Percentiles rank a stretch among this genome's conserved stretches.
Evolutionary conservation across 2,329 filamentous ascomycete species (phyloP).

Genomic region (Teratosphaeria nubilosa): DNA sequence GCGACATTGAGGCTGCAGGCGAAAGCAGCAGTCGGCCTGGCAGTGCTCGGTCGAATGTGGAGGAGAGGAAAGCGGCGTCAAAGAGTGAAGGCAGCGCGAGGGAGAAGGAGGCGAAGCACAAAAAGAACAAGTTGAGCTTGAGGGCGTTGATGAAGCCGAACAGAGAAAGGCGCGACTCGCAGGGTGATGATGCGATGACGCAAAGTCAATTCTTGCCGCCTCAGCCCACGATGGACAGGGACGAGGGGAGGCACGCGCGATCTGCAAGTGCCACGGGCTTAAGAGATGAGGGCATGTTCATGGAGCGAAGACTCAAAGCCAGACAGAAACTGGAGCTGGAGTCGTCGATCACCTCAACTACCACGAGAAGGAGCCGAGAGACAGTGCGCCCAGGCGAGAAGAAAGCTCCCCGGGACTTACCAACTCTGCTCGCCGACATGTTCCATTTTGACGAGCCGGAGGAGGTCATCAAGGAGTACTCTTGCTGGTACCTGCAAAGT

Average conservation of each 20-base stretch:
- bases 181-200: slow-evolving; percentile 20
- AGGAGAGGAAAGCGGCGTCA: slow-evolving; percentile 1
- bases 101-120: not conserved
- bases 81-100: not conserved
- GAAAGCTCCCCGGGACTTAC: slow-evolving; percentile 4
- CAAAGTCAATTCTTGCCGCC: slow-evolving; percentile 22
- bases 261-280: slow-evolving; percentile 15
- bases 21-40: slow-evolving; percentile 2
- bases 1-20: slow-evolving; percentile 13
- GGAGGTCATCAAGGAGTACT: slow-evolving; percentile 82
- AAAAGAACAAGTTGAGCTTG: slow-evolving; percentile 49
- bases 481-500: slow-evolving; percentile 86
- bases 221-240: not conserved
- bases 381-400: slow-evolving; percentile 4
- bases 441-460: slow-evolving; percentile 75
- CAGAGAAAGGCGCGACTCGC: slow-evolving; percentile 26
- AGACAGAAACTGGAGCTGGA: slow-evolving; percentile 19
- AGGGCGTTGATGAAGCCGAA: slow-evolving; percentile 54
- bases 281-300: slow-evolving; percentile 54
- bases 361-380: slow-evolving; percentile 13
- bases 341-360: slow-evolving; percentile 16
- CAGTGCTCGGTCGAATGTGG: slow-evolving; percentile 1
- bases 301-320: slow-evolving; percentile 55
- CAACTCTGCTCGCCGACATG: slow-evolving; percentile 41
- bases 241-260: not conserved